Base-by-base conservation (phyloP, 2,329 filamentous ascomycete genomes). In the Claviceps maximensis region DNA sequence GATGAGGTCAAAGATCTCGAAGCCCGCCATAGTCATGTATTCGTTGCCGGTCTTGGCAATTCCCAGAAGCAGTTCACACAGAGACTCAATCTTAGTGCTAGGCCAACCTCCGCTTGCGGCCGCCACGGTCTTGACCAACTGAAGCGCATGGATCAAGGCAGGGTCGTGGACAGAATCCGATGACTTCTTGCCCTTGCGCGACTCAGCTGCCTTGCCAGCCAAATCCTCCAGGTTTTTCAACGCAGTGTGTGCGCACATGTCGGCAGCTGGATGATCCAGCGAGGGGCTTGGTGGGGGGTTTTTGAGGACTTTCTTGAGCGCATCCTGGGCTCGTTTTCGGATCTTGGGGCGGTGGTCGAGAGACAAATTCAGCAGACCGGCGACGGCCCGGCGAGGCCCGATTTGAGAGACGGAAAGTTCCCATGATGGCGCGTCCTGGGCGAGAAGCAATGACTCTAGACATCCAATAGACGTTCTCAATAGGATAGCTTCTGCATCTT, bases 1-100 rank as follows among this genome's bases (percentile, higher is more conserved):
- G 46, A 97, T 95, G 67, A 95, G 86, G 67, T 98, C 93, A 62
- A 98, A 98, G 4, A 97, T 91, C 59, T 96, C 91, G 61, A 98
- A 96, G 0, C 90, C 87, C 12, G 88, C 86, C 84, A 97, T 94
- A 33, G 90, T 95, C 74, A 98, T 84, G 67, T 91, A 95, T 66
- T 97, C 90, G 66, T 94, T 96, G 67, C 83, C 93, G 9, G 87
- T 90, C 63, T 84, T 84, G 31, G 91, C 91, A 56, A 97, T 95
- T 59, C 83, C 83, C 59, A 98, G 80, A 54, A 98, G 73, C 52
- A 95, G 73, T 68, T 97, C 90, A 67, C 90, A 96, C 36, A 98
- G 74, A 2, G 85, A 76, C 70, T 98, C 93, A 52, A 96, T 95
- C 71, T 95, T 95, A 73, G 86, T 89, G 72, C 86, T 95, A 1